These are phyloP conservation scores for Populus alba DNA, from an alignment of 345 rosid genomes.

Conservation along the genomic window DNA sequence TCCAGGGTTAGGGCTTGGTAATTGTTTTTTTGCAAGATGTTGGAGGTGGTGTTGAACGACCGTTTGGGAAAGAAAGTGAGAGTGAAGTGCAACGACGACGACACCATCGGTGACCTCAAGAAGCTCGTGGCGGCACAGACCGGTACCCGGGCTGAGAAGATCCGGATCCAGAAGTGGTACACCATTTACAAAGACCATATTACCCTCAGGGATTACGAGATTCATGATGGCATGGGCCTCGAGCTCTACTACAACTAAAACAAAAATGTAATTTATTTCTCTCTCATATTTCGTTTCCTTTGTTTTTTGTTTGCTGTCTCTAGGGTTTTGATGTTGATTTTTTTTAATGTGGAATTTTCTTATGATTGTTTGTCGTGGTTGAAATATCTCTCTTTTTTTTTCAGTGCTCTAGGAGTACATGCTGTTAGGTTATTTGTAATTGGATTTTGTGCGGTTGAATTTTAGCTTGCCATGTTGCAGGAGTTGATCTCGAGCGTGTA, in stretches of 20 bases:
- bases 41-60: conserved; percentile 42
- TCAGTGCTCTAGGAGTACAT: too few relatives aligned
- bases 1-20: neutral
- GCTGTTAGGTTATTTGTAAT: neutral
- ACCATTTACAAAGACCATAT: conserved; percentile 38
- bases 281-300: neutral
- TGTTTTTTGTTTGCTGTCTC: neutral
- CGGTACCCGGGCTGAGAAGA: conserved; percentile 47
- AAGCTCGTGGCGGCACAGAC: conserved; percentile 45
- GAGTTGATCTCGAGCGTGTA: neutral
- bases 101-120: conserved; percentile 40
- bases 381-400: neutral
- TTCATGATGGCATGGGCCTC: conserved; percentile 42
- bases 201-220: conserved; percentile 35
- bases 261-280: neutral
- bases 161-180: conserved; percentile 49
- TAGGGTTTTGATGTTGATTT: neutral
- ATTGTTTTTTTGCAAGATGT: conserved; percentile 2
- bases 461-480: neutral
- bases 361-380: neutral
- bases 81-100: conserved; percentile 37
- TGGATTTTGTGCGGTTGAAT: neutral
- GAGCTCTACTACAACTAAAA: conserved; percentile 36
- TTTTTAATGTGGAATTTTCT: neutral
- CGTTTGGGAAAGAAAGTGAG: conserved; percentile 36